Base-by-base conservation (phyloP, 768 basidiomycete species). In the Boletus pseudopeckii region DNA sequence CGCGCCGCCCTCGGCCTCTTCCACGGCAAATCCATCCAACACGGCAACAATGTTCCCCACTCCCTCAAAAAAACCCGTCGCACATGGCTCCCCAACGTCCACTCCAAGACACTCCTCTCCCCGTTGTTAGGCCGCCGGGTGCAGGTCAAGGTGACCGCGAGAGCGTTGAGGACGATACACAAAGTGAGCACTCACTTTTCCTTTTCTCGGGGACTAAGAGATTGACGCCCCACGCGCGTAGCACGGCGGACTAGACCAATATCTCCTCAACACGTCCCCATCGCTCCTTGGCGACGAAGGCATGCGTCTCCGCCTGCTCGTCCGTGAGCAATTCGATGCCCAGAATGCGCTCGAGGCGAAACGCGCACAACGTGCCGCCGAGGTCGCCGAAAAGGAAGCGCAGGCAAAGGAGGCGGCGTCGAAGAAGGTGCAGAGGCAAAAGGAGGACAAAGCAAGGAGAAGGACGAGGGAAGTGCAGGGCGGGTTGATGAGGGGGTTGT, bases 21-120 rank as follows among this genome's bases (percentile, higher is more conserved):
- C 65, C 89, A 92, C 50, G 91, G 91, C 15, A 87, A 85, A 67
- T 81, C 75, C 50, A 90, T 85, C 62, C 85, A 84, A 63, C 83
- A 83, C 59, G 92, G 92, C 24, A 93, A 94, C 77, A 93, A 86
- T 65, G 90, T 94, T 45, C 91, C 92, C 0, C 87, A 91, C 70
- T 93, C 92, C 22, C 86, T 86, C 67, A 81, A 87, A 68, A 94
- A 93, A 75, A 93, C 93, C 24, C 85, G 88, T 46, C 78, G 92
- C 38, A 80, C 86, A 41, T 95, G 92, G 92, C 75, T 92, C 11
- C 92, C 92, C 34, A 95, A 95, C 71, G 79, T 92, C 22, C 91
- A 93, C 60, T 74, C 75, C 47, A 92, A 93, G 70, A 80, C 84
- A 2, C 61, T 93, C 42, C 79, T 74, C 58, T 92, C 88, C 13